These are phyloP conservation scores for Chrysoporthe puriensis DNA, from an alignment of 2,329 filamentous ascomycete species.

Conservation along the genomic window DNA sequence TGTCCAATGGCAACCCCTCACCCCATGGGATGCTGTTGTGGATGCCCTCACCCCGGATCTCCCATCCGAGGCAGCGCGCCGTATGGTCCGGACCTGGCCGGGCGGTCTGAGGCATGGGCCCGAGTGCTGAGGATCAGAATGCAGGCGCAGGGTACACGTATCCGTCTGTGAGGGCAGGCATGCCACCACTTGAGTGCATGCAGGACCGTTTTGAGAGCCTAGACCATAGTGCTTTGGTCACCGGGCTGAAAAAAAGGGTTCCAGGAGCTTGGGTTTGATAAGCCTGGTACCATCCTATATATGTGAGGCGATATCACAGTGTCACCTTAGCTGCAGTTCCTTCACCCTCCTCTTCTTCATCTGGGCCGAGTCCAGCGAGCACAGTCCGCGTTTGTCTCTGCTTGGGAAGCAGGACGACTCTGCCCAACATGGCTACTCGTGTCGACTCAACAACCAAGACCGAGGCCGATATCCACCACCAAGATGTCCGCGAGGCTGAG, in stretches of 20 bases:
- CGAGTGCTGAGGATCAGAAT: background rate
- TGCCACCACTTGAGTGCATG: slow-evolving; percentile 7
- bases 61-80: background rate
- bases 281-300: slow-evolving; percentile 20
- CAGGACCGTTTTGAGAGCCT: slow-evolving; percentile 13
- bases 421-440: slow-evolving; percentile 27
- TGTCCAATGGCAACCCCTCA: slow-evolving; percentile 11
- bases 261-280: slow-evolving; percentile 7
- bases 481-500: slow-evolving; percentile 38
- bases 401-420: slow-evolving; percentile 3
- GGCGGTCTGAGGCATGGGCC: slow-evolving; percentile 1
- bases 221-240: slow-evolving; percentile 16
- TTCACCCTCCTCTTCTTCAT: background rate
- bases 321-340: background rate
- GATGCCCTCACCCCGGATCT: slow-evolving; percentile 9
- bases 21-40: background rate
- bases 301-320: slow-evolving; percentile 6
- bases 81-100: slow-evolving; percentile 1
- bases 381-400: background rate
- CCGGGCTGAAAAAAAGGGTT: background rate
- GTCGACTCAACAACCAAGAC: slow-evolving; percentile 26
- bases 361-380: background rate
- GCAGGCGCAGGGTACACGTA: slow-evolving; percentile 3
- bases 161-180: background rate
- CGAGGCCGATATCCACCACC: slow-evolving; percentile 32